These are phyloP conservation scores for Colletotrichum sp. DNA, from an alignment of 2,329 filamentous ascomycete genomes.

Conservation along the genomic window DNA sequence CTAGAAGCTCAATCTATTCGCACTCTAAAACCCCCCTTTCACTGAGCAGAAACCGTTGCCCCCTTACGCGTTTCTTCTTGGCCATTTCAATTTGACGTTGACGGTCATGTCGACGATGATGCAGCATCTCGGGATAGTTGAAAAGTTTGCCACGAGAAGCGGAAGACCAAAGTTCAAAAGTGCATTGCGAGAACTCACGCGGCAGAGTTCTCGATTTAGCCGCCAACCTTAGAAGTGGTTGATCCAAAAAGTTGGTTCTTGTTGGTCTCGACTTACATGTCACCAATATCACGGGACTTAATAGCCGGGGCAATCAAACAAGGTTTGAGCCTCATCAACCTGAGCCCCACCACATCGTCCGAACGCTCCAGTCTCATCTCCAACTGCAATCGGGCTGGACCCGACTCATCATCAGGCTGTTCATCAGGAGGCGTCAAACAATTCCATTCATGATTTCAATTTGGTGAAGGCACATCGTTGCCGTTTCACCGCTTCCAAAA, in stretches of 20 bases:
- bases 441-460: neutral
- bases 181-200: neutral
- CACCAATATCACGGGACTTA: neutral
- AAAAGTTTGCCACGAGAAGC: neutral
- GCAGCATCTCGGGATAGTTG: neutral
- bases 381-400: neutral
- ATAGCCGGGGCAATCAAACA: neutral
- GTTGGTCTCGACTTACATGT: neutral
- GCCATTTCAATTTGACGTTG: neutral
- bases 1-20: neutral
- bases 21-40: neutral
- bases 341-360: neutral
- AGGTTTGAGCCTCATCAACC: neutral
- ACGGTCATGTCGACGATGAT: neutral
- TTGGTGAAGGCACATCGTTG: neutral
- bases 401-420: neutral
- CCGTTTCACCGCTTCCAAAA: neutral
- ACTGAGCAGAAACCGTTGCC: neutral
- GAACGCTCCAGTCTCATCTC: neutral
- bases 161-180: neutral
- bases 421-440: neutral
- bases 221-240: neutral
- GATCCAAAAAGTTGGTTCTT: neutral
- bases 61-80: neutral
- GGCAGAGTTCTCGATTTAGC: neutral